A percentile compares a stretch with the other conserved stretches of the same genome.
Evolutionary conservation across 2,329 filamentous ascomycete species (phyloP).

Genomic region (Cadophora malorum): DNA sequence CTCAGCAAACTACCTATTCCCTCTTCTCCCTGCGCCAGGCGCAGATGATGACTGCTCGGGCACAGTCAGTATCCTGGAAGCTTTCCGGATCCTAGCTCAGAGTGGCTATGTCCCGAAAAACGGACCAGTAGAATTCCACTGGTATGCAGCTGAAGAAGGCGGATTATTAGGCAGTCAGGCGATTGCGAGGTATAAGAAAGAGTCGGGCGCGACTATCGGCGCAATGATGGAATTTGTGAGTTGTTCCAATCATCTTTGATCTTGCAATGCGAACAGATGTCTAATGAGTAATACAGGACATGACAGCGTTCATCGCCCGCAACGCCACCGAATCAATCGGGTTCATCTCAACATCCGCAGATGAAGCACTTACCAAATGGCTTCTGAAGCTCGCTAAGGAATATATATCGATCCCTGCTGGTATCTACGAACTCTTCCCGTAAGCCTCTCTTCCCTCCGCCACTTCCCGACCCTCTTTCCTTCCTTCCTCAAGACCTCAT

Average conservation of each 20-base stretch:
- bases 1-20: conserved; percentile 68
- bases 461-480: too few species aligned
- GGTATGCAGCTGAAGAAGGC: conserved; percentile 81
- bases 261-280: neutral
- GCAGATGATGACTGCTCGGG: conserved; percentile 77
- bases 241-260: neutral
- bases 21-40: conserved; percentile 71
- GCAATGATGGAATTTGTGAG: conserved; percentile 27
- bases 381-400: conserved; percentile 11
- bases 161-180: conserved; percentile 66
- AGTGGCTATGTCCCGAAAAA: conserved; percentile 46
- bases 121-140: conserved; percentile 72
- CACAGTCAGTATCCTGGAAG: conserved; percentile 76
- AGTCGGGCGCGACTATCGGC: conserved; percentile 16
- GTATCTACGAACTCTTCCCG: conserved; percentile 10
- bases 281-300: neutral
- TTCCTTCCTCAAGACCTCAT: neutral
- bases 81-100: conserved; percentile 67
- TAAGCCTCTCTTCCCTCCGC: neutral
- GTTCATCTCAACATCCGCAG: conserved; percentile 17
- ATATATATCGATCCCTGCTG: conserved; percentile 12
- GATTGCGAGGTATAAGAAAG: conserved; percentile 52
- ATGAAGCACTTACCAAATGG: conserved; percentile 20
- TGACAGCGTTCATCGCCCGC: conserved; percentile 23
- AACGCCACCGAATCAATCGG: conserved; percentile 20